Conservation (phyloP, 192 early-diverging fungal species). For the Backusella sp. region DNA sequence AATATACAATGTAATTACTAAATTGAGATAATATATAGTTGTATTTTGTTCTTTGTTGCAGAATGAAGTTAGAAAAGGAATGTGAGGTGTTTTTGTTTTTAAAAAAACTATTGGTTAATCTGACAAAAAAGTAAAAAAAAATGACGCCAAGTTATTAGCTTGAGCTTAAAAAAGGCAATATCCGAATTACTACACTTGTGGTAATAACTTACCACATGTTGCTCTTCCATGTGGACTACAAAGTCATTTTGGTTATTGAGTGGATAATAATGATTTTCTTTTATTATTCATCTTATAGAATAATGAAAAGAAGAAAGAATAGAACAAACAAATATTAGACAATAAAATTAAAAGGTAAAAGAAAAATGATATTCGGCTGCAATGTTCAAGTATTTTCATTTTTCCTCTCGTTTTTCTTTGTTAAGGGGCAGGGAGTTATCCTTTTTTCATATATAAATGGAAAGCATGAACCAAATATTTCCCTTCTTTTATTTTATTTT, state of each 20-base stretch:
- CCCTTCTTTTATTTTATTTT: background rate
- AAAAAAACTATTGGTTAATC: background rate
- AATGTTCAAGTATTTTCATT: background rate
- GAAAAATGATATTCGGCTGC: background rate
- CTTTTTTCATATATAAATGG: background rate
- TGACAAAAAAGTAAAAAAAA: background rate
- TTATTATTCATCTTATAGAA: background rate
- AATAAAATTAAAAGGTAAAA: background rate
- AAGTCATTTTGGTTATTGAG: background rate
- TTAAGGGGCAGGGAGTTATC: background rate
- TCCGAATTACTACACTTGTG: background rate
- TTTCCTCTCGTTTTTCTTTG: background rate
- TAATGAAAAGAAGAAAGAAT: background rate
- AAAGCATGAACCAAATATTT: background rate
- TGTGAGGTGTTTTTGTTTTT: background rate
- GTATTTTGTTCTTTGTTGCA: background rate
- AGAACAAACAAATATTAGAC: background rate
- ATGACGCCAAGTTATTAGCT: background rate
- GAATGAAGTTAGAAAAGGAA: background rate
- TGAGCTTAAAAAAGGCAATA: background rate
- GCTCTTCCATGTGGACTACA: background rate
- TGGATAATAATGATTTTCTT: background rate
- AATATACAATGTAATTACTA: too few species aligned
- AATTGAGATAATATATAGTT: background rate
- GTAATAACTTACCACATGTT: background rate